Evolutionary conservation across 2,329 filamentous ascomycete genomes (phyloP).

Genomic region (Trichoderma breve): DNA sequence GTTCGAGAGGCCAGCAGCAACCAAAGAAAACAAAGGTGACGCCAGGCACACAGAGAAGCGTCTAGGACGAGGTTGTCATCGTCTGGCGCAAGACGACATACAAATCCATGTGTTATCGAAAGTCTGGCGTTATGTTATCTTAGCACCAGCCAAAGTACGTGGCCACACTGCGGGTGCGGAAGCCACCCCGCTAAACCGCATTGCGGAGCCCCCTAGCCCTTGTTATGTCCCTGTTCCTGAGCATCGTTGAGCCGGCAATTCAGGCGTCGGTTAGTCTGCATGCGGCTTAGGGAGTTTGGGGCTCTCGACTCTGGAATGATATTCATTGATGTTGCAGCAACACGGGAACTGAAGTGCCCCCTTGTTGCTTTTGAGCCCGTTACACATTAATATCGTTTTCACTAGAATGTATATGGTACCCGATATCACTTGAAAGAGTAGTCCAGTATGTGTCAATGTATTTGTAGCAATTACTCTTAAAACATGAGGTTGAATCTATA

Average conservation of each 20-base stretch:
- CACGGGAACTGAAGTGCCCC: background rate
- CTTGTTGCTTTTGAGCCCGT: background rate
- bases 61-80: background rate
- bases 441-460: background rate
- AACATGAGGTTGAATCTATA: conserved; percentile 12
- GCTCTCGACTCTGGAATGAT: background rate
- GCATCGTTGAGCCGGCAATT: background rate
- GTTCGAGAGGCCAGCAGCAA: background rate
- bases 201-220: conserved; percentile 1
- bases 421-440: too few species aligned
- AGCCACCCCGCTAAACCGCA: conserved; percentile 12
- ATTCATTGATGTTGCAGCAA: background rate
- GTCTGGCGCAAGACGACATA: background rate
- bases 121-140: background rate
- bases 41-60: background rate
- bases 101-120: background rate
- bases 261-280: background rate
- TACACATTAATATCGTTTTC: background rate
- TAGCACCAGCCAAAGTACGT: conserved; percentile 10
- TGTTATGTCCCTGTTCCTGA: background rate
- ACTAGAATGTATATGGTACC: background rate
- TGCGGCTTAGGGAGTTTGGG: background rate
- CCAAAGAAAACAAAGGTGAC: background rate
- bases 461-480: background rate
- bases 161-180: conserved; percentile 10